phyloP scores from a whole-genome alignment of 2,329 filamentous ascomycete genomes.

The Gaeumannomyces sp. region DNA sequence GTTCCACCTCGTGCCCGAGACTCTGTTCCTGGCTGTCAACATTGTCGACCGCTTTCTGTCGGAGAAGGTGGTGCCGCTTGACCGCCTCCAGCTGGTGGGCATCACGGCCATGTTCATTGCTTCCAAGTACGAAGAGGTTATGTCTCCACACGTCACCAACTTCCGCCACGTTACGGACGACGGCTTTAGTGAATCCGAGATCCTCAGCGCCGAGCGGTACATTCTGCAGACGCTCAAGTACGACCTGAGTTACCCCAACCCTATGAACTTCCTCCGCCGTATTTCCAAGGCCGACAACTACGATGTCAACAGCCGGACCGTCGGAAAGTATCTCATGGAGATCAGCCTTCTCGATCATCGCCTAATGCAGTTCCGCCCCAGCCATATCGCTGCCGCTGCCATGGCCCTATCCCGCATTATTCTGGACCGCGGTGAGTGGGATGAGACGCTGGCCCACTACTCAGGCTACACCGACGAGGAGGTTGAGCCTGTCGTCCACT shows the following conservation, averaged over 20 bases:
- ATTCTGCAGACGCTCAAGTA: conserved; percentile 88
- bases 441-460: conserved; percentile 82
- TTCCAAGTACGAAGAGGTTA: conserved; percentile 96
- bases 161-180: conserved; percentile 97
- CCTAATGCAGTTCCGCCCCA: conserved; percentile 84
- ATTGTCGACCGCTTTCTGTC: conserved; percentile 98
- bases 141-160: conserved; percentile 94
- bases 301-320: conserved; percentile 93
- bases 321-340: conserved; percentile 97
- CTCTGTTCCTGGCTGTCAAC: conserved; percentile 93
- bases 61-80: conserved; percentile 88
- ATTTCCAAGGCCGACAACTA: conserved; percentile 99
- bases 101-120: conserved; percentile 99
- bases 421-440: conserved; percentile 86
- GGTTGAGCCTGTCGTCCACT: conserved; percentile 81
- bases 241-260: conserved; percentile 96
- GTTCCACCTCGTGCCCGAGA: conserved; percentile 92
- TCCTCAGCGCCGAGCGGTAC: conserved; percentile 93
- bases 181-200: conserved; percentile 91
- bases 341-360: conserved; percentile 93
- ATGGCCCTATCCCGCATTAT: conserved; percentile 95
- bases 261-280: conserved; percentile 98
- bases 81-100: conserved; percentile 91
- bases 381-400: conserved; percentile 81
- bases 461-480: conserved; percentile 90